phyloP scores from a whole-genome alignment of 768 basidiomycete genomes.

The Trametes meyenii region DNA sequence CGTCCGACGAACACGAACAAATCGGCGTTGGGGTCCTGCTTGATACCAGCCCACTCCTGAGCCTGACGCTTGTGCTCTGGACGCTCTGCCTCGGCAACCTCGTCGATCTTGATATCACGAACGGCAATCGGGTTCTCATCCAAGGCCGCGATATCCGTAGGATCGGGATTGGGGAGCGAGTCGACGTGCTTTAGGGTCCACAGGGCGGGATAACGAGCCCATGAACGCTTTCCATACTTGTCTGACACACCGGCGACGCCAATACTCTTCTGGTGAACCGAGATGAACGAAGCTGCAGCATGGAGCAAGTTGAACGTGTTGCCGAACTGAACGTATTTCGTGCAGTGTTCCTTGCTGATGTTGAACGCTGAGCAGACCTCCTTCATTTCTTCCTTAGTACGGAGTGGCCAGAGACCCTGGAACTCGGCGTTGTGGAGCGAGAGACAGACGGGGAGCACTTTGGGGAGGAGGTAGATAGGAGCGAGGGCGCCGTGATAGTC shows the following conservation, averaged over 20 bases:
- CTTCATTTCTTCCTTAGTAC: conserved; percentile 98
- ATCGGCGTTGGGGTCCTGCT: conserved; percentile 87
- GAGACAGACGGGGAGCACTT: conserved; percentile 86
- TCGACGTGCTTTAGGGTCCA: conserved; percentile 97
- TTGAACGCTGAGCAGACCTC: conserved; percentile 98
- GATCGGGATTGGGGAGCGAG: conserved; percentile 93
- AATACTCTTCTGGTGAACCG: conserved; percentile 87
- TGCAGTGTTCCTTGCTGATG: conserved; percentile 94
- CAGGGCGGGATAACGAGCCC: conserved; percentile 94
- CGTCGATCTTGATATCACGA: conserved; percentile 75
- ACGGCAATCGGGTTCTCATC: conserved; percentile 77
- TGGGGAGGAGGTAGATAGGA: conserved; percentile 88
- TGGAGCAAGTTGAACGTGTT: conserved; percentile 97
- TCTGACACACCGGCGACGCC: conserved; percentile 97
- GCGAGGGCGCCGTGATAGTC: conserved; percentile 95
- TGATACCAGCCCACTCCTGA: conserved; percentile 94
- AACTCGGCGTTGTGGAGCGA: conserved; percentile 98
- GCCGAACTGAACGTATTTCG: conserved; percentile 96
- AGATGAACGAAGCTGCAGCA: conserved; percentile 91
- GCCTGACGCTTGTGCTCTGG: conserved; percentile 91
- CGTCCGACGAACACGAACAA: conserved; percentile 96
- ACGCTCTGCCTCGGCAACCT: conserved; percentile 83
- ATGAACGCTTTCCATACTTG: conserved; percentile 96
- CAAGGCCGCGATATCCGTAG: conserved; percentile 90
- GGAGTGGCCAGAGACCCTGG: conserved; percentile 94